Evolutionary conservation across 140 eudicot species (phyloP).

Genomic region (Cichorium intybus): DNA sequence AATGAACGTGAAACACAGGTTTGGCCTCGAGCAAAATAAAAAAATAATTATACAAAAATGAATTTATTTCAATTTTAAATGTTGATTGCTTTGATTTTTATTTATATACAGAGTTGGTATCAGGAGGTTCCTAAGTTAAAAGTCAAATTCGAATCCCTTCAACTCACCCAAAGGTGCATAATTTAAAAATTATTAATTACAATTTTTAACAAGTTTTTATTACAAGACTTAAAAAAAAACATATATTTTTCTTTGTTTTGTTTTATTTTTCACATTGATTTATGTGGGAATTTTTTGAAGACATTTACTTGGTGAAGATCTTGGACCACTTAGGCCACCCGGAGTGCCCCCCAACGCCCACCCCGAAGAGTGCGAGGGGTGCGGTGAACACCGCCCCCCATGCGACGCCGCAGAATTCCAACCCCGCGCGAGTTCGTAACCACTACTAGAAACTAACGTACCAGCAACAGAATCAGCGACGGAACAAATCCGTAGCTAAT

Average conservation of each 20-base stretch:
- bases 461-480: too few species aligned
- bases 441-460: too few species aligned
- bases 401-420: too few species aligned
- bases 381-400: too few species aligned
- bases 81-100: neutral
- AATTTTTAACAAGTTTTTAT: neutral
- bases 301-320: constrained; percentile 96
- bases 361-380: too few species aligned
- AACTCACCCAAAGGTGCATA: constrained; percentile 75
- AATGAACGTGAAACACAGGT: constrained; percentile 79
- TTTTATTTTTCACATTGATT: neutral
- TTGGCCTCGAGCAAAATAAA: neutral
- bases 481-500: too few species aligned
- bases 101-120: constrained; percentile 65
- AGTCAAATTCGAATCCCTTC: constrained; percentile 79
- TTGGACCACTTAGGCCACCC: constrained; percentile 87
- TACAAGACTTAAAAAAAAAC: neutral
- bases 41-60: neutral
- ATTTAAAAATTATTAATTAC: neutral
- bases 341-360: too few species aligned
- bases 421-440: too few species aligned
- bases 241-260: too few species aligned
- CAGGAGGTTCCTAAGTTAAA: constrained; percentile 80
- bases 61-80: neutral
- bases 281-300: constrained; percentile 24